Percentiles rank a stretch among this genome's conserved stretches.
Evolutionary conservation across 805 yeast genomes (phyloP).

Genomic region (Monosporozyma aquatica): DNA sequence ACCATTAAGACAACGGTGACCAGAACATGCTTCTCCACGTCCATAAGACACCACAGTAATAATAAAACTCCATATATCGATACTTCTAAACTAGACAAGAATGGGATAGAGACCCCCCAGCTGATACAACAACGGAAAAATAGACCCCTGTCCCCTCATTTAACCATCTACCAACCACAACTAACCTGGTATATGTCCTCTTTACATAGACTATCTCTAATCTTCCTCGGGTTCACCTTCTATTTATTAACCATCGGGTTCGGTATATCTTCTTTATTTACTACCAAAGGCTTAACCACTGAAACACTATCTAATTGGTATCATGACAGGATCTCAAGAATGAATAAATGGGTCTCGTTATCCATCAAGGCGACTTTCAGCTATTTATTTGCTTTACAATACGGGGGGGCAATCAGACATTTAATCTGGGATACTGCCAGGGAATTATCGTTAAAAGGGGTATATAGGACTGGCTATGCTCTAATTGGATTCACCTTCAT

Average conservation of each 20-base stretch:
- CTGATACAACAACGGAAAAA: conserved; percentile 33
- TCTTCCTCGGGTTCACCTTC: conserved; percentile 67
- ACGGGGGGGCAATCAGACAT: conserved; percentile 85
- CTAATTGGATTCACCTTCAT: conserved; percentile 57
- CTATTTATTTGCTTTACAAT: conserved; percentile 81
- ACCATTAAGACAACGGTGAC: no score
- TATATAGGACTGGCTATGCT: conserved; percentile 82
- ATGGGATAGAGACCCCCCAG: neutral
- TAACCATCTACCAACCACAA: conserved; percentile 85
- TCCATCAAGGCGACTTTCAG: conserved; percentile 62
- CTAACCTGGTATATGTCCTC: conserved; percentile 74
- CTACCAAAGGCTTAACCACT: conserved; percentile 35
- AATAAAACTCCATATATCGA: neutral
- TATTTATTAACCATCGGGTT: conserved; percentile 69
- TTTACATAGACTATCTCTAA: conserved; percentile 83
- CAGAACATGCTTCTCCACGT: neutral
- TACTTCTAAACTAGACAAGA: neutral
- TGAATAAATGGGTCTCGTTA: conserved; percentile 37
- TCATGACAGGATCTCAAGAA: conserved; percentile 55
- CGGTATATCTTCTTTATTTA: conserved; percentile 59
- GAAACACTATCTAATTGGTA: conserved; percentile 30
- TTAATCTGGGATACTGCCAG: conserved; percentile 85
- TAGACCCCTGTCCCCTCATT: conserved; percentile 89
- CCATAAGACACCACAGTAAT: no score
- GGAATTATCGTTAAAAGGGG: conserved; percentile 75